Evolutionary conservation across 2,329 filamentous ascomycete genomes (phyloP).

Genomic region (Aureobasidium sp.): DNA sequence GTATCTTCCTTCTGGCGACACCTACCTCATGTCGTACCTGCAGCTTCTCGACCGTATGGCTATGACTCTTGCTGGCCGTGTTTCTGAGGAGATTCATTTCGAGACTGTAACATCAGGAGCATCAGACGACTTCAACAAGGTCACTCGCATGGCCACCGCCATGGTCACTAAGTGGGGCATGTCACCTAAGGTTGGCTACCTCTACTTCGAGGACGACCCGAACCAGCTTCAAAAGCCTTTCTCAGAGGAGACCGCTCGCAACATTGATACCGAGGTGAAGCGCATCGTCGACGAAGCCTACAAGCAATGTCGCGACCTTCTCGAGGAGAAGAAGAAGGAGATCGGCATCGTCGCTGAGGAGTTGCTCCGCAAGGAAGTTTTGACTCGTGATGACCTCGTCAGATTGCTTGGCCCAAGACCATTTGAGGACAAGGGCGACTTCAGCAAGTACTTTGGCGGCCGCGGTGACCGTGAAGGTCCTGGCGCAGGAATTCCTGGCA

Average conservation of each 20-base stretch:
- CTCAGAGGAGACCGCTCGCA: slow-evolving; percentile 84
- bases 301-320: slow-evolving; percentile 74
- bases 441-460: slow-evolving; percentile 77
- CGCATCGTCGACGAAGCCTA: slow-evolving; percentile 90
- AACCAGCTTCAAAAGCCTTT: slow-evolving; percentile 89
- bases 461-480: slow-evolving; percentile 29
- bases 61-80: slow-evolving; percentile 93
- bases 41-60: slow-evolving; percentile 99
- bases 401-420: slow-evolving; percentile 75
- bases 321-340: slow-evolving; percentile 79
- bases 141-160: slow-evolving; percentile 85
- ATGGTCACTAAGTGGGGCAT: slow-evolving; percentile 99
- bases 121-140: slow-evolving; percentile 97
- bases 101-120: slow-evolving; percentile 92
- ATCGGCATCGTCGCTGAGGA: slow-evolving; percentile 89
- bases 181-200: slow-evolving; percentile 85
- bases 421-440: slow-evolving; percentile 79
- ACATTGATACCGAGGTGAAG: slow-evolving; percentile 85
- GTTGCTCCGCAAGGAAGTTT: slow-evolving; percentile 80
- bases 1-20: slow-evolving; percentile 85
- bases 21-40: slow-evolving; percentile 89
- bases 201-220: slow-evolving; percentile 75
- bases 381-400: slow-evolving; percentile 86
- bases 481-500: slow-evolving; percentile 26
- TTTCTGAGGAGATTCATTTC: slow-evolving; percentile 95